A percentile compares a stretch with the other conserved stretches of the same genome.
Evolutionary conservation across 2,329 filamentous ascomycete genomes (phyloP).

Genomic region (Malbranchea zuffiana): DNA sequence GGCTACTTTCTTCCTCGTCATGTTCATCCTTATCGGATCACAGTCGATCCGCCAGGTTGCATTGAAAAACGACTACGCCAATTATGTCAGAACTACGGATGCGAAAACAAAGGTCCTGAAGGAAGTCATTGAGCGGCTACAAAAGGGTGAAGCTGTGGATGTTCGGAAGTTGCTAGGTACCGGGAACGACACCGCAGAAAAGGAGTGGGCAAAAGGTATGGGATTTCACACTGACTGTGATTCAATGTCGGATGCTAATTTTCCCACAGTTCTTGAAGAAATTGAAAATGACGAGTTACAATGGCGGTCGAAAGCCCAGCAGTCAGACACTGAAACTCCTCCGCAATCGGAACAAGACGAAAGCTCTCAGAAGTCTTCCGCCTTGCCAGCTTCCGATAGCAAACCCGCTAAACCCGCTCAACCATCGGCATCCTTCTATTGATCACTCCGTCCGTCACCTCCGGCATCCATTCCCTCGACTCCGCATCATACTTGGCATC

Average conservation of each 20-base stretch:
- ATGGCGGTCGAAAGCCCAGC: conserved; percentile 20
- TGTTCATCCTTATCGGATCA: conserved; percentile 80
- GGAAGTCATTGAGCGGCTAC: conserved; percentile 46
- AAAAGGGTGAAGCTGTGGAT: conserved; percentile 55
- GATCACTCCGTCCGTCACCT: too few relatives aligned
- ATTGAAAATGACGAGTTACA: conserved; percentile 32
- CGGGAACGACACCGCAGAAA: conserved; percentile 61
- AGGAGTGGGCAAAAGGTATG: conserved; percentile 78
- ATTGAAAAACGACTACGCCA: conserved; percentile 61
- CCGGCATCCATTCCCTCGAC: too few relatives aligned
- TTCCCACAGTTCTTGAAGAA: conserved; percentile 17
- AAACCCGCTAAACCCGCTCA: too few relatives aligned
- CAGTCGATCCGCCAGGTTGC: conserved; percentile 90
- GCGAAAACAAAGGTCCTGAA: conserved; percentile 64
- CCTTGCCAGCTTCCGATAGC: too few relatives aligned
- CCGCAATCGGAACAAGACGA: neutral
- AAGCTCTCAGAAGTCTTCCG: too few relatives aligned
- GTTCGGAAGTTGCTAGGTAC: conserved; percentile 73
- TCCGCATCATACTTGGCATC: too few relatives aligned
- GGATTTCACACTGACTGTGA: conserved; percentile 7
- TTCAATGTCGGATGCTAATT: neutral
- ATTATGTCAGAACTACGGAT: conserved; percentile 65
- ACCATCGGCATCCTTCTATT: too few relatives aligned
- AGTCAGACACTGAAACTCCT: neutral
- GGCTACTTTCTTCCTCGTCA: conserved; percentile 69